phyloP scores from a whole-genome alignment of 352 stramenopile genomes.

The Peronospora tabacina region DNA sequence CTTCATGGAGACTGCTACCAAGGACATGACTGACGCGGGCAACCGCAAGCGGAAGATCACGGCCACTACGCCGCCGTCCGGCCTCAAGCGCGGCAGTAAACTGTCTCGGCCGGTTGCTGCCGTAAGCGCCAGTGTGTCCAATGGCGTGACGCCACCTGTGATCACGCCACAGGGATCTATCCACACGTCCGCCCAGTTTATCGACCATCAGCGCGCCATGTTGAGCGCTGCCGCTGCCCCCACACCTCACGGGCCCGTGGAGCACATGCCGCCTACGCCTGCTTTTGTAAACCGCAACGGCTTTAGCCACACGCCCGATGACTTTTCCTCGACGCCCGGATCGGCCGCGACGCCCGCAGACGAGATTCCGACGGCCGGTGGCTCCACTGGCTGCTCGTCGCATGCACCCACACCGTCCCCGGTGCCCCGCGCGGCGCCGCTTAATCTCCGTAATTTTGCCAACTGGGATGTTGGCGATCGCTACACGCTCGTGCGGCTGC shows the following conservation, averaged over 20 bases:
- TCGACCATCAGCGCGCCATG: slow-evolving; percentile 72
- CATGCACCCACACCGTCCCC: slow-evolving; percentile 52
- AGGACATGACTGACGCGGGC: slow-evolving; percentile 26
- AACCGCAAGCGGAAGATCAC: slow-evolving; percentile 79
- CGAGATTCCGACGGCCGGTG: slow-evolving; percentile 17
- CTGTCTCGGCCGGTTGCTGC: slow-evolving; percentile 34
- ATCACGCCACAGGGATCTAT: slow-evolving; percentile 37
- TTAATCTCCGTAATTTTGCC: slow-evolving; percentile 75
- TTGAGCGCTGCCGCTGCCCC: slow-evolving; percentile 65
- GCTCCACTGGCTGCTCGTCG: slow-evolving; percentile 23
- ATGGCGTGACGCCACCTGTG: slow-evolving; percentile 34
- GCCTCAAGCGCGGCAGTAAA: slow-evolving; percentile 46
- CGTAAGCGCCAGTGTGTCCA: slow-evolving; percentile 19
- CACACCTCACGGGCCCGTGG: slow-evolving; percentile 64
- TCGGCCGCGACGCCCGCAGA: slow-evolving; percentile 25
- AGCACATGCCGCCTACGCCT: slow-evolving; percentile 77
- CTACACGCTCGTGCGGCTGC: slow-evolving; percentile 71
- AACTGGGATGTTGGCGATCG: slow-evolving; percentile 77
- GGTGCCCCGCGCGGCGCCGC: slow-evolving; percentile 50
- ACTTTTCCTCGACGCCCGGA: slow-evolving; percentile 50
- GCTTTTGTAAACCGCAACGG: slow-evolving; percentile 65
- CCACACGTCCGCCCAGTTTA: slow-evolving; percentile 64
- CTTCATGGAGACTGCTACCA: slow-evolving; percentile 23
- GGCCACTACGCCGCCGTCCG: slow-evolving; percentile 29
- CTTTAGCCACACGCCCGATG: slow-evolving; percentile 55